A percentile compares a stretch with the other conserved stretches of the same genome.
phyloP scores from a whole-genome alignment of 2,329 filamentous ascomycete genomes.

The Monilinia aucupariae region DNA sequence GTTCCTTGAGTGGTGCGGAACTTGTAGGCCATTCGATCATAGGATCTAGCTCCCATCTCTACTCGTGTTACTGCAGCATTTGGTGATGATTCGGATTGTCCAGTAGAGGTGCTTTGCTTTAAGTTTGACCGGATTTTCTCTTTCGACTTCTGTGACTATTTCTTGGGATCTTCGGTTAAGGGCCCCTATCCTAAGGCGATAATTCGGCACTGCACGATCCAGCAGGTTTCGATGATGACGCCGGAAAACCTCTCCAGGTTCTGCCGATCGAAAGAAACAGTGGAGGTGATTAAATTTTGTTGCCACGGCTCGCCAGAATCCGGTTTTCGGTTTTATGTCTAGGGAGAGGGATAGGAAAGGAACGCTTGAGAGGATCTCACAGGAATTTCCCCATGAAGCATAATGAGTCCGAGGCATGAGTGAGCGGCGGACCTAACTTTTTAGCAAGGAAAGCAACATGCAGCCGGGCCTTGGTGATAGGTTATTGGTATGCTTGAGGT shows the following conservation, averaged over 20 bases:
- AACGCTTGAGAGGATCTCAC: neutral
- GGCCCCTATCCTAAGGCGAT: neutral
- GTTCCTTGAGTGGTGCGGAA: neutral
- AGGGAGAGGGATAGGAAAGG: neutral
- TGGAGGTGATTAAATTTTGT: neutral
- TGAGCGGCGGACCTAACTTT: neutral
- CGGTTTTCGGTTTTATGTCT: neutral
- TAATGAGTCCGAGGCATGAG: neutral
- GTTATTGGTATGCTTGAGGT: neutral
- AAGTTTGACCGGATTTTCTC: neutral
- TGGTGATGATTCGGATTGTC: neutral
- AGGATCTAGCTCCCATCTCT: neutral
- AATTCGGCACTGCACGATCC: neutral
- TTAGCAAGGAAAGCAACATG: neutral
- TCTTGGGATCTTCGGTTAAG: neutral
- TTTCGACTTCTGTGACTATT: neutral
- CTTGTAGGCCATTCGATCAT: neutral
- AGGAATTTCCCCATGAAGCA: constrained; percentile 1
- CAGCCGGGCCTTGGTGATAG: neutral
- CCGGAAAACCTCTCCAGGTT: neutral
- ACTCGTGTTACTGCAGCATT: neutral
- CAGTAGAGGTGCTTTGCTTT: neutral
- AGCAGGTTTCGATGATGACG: neutral
- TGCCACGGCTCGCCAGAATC: neutral
- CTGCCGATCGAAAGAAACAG: neutral